Percentiles rank a stretch among this genome's conserved stretches.
phyloP scores from a whole-genome alignment of 2,329 filamentous ascomycete genomes.

The Apiospora marii region DNA sequence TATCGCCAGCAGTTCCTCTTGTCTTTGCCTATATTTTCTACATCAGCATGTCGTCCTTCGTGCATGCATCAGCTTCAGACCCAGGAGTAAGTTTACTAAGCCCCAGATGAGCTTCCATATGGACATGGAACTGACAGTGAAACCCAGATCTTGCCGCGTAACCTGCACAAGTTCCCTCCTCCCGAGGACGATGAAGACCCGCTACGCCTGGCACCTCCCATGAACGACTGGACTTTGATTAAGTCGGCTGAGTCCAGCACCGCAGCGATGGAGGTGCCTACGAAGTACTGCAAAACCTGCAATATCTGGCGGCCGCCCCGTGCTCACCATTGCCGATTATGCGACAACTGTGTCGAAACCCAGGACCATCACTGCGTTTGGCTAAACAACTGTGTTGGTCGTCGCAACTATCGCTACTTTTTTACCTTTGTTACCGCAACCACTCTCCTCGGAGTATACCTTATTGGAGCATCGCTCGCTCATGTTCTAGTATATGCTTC shows the following conservation, averaged over 20 bases:
- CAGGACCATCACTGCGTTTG: constrained; percentile 99
- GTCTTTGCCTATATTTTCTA: constrained; percentile 91
- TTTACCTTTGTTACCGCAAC: constrained; percentile 86
- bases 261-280: constrained; percentile 95
- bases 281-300: constrained; percentile 98
- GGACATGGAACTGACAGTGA: not conserved
- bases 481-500: constrained; percentile 79
- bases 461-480: constrained; percentile 79
- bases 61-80: constrained; percentile 91
- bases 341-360: constrained; percentile 96
- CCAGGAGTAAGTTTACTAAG: constrained; percentile 75
- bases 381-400: constrained; percentile 97
- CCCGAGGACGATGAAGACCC: constrained; percentile 80
- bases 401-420: constrained; percentile 98
- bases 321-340: constrained; percentile 94
- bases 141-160: constrained; percentile 88
- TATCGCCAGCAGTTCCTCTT: constrained; percentile 89
- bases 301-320: constrained; percentile 96
- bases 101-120: not conserved
- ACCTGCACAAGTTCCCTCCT: constrained; percentile 88
- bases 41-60: constrained; percentile 89
- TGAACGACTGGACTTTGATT: constrained; percentile 93
- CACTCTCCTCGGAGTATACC: constrained; percentile 78
- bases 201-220: constrained; percentile 80
- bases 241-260: constrained; percentile 77